Evolutionary conservation across 1,139 yeast species (phyloP), one percentile per base, ranked within the genome.

Genomic region (Waltiozyma sp.): DNA sequence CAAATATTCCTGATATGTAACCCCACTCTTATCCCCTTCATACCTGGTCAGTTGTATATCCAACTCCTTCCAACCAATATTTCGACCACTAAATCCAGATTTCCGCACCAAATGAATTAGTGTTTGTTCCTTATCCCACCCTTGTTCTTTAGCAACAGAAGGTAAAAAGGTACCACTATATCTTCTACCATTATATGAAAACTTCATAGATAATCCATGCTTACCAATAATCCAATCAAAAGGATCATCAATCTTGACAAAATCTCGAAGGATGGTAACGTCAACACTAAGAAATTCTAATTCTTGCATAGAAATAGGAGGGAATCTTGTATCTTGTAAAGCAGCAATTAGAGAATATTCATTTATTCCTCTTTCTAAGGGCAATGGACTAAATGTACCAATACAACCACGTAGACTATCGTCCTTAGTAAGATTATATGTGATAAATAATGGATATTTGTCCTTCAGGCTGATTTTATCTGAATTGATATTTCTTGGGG

Each of bases 121-220:
- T 0, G 98, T 89, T 16, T 83, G 79, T 16, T 65, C 63, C 55
- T 84, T 72, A 52, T 72, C 75, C 96, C 97, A 89, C 4, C 74
- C 77, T 53, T 89, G 95, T 50, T 89, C 97, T n/a, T 65, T 70
- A 15, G 96, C 94, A 1, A 93, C 97, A 39, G 79, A 83, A 0
- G 98, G 98, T 40, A 93, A 63, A 52, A 87, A 91, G 0, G 98
- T 91, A 0, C 96, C 88, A 41, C 81, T 74, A 47, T 66, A 66
- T 10, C 55, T 46, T 23, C 60, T 52, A 21, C 69, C 64, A 15
- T 61, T 54, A 14, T 57, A 47, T 1, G 60, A 58, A 48, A 86
- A 70, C 24, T 64, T 60, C 18, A 88, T 75, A 45, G 76, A 70
- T 33, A 93, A 72, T 0, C 99, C 98, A 59, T 91, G 93, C 21